Evolutionary conservation across 495 filamentous ascomycete species (phyloP), one percentile per base, ranked within the genome.

Genomic region (Filosporella fistucella): DNA sequence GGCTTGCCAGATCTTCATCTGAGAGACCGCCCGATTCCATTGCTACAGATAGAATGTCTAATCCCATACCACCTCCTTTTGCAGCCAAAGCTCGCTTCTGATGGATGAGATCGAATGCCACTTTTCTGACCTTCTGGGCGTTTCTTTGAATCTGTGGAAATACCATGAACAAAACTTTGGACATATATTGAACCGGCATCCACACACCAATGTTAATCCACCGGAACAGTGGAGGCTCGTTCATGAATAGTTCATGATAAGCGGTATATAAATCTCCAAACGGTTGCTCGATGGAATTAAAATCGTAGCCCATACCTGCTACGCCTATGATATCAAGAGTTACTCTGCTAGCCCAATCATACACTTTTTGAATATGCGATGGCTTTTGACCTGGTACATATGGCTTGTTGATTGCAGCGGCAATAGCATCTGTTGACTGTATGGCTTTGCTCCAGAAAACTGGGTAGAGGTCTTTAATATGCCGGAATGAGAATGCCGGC

Each of bases 281-380:
- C n/a, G n/a, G n/a, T n/a, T n/a, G n/a, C n/a, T n/a, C n/a, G n/a
- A n/a, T n/a, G n/a, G n/a, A n/a, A n/a, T n/a, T n/a, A 29, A 75
- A 64, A 4, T 72, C 66, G 23, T 62, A 64, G 3, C 71, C 71
- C 38, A 76, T 72, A 3, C 70, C 72, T 11, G 72, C 70, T 45
- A 65, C 58, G 29, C 68, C 69, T 41, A 76, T 76, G 48, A 76
- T 74, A 52, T 76, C 72, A 20, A 76, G 68, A 0, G 72, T 74
- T 22, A 68, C 65, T 21, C 70, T 58, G 47, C 69, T 73, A 24
- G 71, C 61, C 68, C 72, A 71, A 26, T 74, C 69, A 2, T 71
- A 60, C 1, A 68, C 57, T 46, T 76, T n/a, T n/a, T n/a, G n/a
- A n/a, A n/a, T n/a, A n/a, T n/a, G n/a, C 71, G 23, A 75, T 62